Percentiles rank a stretch among this genome's conserved stretches.
These are phyloP conservation scores for Chrysanthemum makinoi DNA, from an alignment of 129 eudicot genomes.

Conservation along the genomic window DNA sequence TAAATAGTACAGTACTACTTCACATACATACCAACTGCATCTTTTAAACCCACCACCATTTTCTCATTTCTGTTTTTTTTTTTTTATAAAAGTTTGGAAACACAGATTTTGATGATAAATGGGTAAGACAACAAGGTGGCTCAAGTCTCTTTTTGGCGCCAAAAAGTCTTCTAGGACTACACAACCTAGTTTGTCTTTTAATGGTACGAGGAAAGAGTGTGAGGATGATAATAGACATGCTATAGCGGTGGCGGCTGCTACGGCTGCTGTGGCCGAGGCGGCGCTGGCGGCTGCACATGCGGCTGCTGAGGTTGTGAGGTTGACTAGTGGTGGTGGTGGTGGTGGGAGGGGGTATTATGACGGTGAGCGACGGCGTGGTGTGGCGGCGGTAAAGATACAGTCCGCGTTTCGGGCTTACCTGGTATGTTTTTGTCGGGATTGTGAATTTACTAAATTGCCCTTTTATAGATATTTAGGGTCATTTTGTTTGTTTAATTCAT, in stretches of 20 bases:
- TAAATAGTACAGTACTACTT: constrained; percentile 20
- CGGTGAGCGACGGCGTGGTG: constrained; percentile 38
- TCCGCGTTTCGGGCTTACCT: constrained; percentile 88
- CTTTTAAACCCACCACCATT: constrained; percentile 9
- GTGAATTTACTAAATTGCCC: constrained; percentile 11
- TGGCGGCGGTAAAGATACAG: constrained; percentile 87
- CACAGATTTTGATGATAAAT: constrained; percentile 36
- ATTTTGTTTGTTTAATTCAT: too few species aligned
- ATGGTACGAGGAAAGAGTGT: constrained; percentile 5
- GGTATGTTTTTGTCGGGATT: constrained; percentile 42
- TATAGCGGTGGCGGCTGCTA: constrained; percentile 94
- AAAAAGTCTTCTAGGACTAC: constrained; percentile 34
- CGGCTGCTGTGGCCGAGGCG: constrained; percentile 96
- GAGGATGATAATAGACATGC: constrained; percentile 81
- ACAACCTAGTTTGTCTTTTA: constrained; percentile 17
- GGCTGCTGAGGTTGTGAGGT: constrained; percentile 91
- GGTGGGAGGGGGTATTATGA: constrained; percentile 33
- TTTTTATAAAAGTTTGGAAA: background rate
- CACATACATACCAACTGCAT: constrained; percentile 1
- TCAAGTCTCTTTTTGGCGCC: constrained; percentile 47
- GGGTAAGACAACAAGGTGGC: constrained; percentile 68
- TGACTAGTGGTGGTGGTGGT: constrained; percentile 52
- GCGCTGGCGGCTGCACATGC: constrained; percentile 98
- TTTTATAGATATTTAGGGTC: background rate
- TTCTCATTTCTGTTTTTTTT: background rate